A percentile compares a stretch with the other conserved stretches of the same genome.
Conservation (phyloP, 1,284 basidiomycete genomes). For the Rhizoctonia solani region DNA sequence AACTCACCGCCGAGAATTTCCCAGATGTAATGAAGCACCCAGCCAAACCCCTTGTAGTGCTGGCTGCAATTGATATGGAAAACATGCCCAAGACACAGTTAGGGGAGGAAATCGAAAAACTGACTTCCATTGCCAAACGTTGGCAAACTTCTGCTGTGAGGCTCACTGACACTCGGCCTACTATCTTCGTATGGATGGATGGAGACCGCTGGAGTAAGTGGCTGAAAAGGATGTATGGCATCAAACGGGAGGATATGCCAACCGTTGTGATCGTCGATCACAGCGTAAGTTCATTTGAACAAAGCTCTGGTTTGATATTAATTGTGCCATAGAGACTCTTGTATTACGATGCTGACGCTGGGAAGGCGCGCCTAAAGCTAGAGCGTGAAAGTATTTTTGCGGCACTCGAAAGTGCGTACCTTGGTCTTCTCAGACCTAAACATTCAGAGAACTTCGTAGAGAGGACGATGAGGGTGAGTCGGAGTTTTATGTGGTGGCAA, state of each 20-base stretch:
- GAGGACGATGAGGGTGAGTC: constrained; percentile 61
- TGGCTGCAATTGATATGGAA: constrained; percentile 52
- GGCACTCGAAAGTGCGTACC: constrained; percentile 68
- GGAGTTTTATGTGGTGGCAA: background rate
- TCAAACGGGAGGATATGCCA: constrained; percentile 56
- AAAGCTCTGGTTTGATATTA: constrained; percentile 32
- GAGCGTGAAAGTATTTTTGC: constrained; percentile 64
- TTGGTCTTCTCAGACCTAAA: constrained; percentile 60
- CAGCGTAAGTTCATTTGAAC: constrained; percentile 53
- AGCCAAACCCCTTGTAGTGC: constrained; percentile 72
- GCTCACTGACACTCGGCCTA: constrained; percentile 42
- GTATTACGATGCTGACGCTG: constrained; percentile 64
- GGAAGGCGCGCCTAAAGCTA: constrained; percentile 59
- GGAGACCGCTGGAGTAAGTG: constrained; percentile 76
- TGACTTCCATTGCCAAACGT: constrained; percentile 56
- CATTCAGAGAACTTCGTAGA: constrained; percentile 73
- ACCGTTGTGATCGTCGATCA: constrained; percentile 79
- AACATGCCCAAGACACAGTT: constrained; percentile 46
- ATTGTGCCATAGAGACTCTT: constrained; percentile 59
- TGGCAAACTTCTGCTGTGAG: constrained; percentile 14
- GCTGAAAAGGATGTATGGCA: constrained; percentile 86
- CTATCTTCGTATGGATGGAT: constrained; percentile 88
- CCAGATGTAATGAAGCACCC: constrained; percentile 78
- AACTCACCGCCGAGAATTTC: constrained; percentile 76
- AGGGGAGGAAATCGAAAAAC: constrained; percentile 51